Evolutionary conservation across 805 yeast genomes (phyloP), one percentile per base, ranked within the genome.

Genomic region (Candida palmyrensis): DNA sequence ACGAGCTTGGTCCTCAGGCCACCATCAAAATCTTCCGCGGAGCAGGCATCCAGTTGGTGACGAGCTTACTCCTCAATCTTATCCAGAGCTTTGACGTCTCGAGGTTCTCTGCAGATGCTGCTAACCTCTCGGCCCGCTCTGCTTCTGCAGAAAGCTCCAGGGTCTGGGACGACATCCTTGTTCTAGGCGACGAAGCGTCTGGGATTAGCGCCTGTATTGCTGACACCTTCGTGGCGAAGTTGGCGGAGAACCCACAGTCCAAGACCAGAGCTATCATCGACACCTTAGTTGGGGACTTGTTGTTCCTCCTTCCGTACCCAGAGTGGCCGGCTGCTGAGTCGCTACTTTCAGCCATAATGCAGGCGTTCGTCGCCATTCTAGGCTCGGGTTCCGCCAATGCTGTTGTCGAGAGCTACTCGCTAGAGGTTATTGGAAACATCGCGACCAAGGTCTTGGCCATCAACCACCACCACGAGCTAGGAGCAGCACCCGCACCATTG

Each of bases 291-390:
- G 73, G 71, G 27, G 95, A 85, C 44, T 53, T 83, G 14, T 37
- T 76, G 6, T 39, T 48, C 0, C 51, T 82, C 34, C 45, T 82
- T 7, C 51, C 59, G 2, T 53, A 53, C 6, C 84, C 87, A 0
- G 79, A 76, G 35, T 85, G 81, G 75, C 66, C 86, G 0, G 75
- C 74, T 0, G 66, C 79, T 1, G 83, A 75, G 38, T 42, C 62
- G 0, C 42, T 82, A 11, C 51, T 82, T 5, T 49, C 47, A 6
- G 60, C 76, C 1, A 35, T 79, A 2, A 55, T 71, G 45, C 66
- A 59, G 25, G 57, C 67, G 5, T 47, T 79, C 15, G 47, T 77
- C 31, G 48, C 64, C 1, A 58, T 69, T 38, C 57, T 49, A 44
- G 61, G 66, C 2, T 13, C 23, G 7, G 66, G 66, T 9, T 57